These are phyloP conservation scores for Abelmoschus esculentus DNA, from an alignment of 345 rosid species.

Conservation along the genomic window DNA sequence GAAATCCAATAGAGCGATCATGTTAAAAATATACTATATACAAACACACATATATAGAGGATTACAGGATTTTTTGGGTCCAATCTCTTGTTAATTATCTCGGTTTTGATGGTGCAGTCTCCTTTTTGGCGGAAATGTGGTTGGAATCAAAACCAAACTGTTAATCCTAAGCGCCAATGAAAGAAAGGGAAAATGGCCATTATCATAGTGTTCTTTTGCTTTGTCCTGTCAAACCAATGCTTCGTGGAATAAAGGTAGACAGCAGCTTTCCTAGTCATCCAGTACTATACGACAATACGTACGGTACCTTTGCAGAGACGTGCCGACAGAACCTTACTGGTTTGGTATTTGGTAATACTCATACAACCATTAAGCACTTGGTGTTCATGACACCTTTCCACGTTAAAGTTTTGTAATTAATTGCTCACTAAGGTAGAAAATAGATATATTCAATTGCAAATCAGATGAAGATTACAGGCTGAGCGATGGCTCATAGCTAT, in stretches of 20 bases:
- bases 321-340: not conserved
- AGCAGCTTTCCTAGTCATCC: slow-evolving; percentile 2
- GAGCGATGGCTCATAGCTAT: not conserved
- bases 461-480: not conserved
- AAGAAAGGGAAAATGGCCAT: slow-evolving; percentile 6
- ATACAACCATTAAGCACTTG: not conserved
- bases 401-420: not conserved
- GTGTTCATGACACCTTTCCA: not conserved
- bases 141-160: not conserved
- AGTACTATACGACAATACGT: not conserved
- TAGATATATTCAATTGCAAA: not conserved
- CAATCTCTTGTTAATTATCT: not conserved
- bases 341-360: not conserved
- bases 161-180: not conserved
- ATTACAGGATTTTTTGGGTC: not conserved
- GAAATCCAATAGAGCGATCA: not conserved
- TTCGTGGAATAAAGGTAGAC: not conserved
- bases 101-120: not conserved
- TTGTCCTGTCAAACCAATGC: not conserved
- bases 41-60: no score
- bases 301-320: not conserved
- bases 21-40: no score
- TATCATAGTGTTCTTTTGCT: not conserved
- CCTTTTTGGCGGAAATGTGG: not conserved
- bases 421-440: not conserved